These are phyloP conservation scores for Vishniacozyma victoriae DNA, from an alignment of 768 basidiomycete genomes.

Conservation along the genomic window DNA sequence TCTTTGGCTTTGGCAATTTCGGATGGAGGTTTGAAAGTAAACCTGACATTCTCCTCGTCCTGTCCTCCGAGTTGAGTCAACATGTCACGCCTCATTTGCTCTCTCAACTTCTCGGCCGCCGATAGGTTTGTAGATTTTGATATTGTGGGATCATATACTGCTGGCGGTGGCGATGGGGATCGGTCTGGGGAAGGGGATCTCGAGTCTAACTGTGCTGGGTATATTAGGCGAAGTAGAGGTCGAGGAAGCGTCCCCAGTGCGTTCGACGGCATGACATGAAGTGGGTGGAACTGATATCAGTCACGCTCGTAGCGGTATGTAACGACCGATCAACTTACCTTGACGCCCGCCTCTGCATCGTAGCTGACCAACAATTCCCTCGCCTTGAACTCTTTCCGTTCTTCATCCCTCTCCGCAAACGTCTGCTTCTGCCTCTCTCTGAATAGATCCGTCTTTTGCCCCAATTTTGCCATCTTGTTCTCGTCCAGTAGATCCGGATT, in stretches of 20 bases:
- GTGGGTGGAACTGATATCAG: conserved; percentile 42
- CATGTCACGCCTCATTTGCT: conserved; percentile 41
- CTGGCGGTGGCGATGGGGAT: too few relatives aligned
- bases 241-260: conserved; percentile 34
- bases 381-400: conserved; percentile 32
- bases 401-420: conserved; percentile 30
- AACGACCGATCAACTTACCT: conserved; percentile 19
- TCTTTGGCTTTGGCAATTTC: conserved; percentile 1
- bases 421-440: conserved; percentile 27
- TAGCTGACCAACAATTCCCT: conserved; percentile 33
- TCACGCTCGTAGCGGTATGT: neutral
- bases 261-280: conserved; percentile 36
- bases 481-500: conserved; percentile 33
- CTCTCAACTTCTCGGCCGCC: conserved; percentile 39
- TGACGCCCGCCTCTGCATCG: conserved; percentile 33
- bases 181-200: conserved; percentile 17
- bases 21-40: neutral
- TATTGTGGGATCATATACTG: conserved; percentile 7
- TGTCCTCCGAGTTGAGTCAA: conserved; percentile 13
- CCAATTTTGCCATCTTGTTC: conserved; percentile 27
- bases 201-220: conserved; percentile 30
- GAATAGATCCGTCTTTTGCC: conserved; percentile 31
- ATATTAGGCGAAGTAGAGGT: conserved; percentile 33
- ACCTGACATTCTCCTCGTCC: conserved; percentile 11
- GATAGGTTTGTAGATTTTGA: conserved; percentile 18